A percentile compares a stretch with the other conserved stretches of the same genome.
phyloP scores from a whole-genome alignment of 139 green algal genomes.

The Picochlorum sp. region DNA sequence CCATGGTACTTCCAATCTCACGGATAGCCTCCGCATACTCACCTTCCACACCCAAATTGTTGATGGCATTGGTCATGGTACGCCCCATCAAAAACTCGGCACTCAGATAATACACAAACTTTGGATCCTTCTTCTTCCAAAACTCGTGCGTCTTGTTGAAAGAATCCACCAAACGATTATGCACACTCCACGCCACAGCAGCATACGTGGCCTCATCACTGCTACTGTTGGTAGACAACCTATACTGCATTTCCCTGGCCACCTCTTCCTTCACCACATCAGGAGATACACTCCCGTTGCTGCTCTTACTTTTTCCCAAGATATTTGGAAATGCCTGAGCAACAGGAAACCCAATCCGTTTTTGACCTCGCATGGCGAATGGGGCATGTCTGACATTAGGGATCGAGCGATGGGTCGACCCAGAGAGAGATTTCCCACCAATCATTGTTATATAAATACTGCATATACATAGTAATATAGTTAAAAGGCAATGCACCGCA shows the following conservation, averaged over 20 bases:
- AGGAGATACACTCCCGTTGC: not conserved
- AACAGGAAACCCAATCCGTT: too few species aligned
- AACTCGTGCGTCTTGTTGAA: conserved; percentile 75
- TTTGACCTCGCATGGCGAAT: too few species aligned
- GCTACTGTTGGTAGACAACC: not conserved
- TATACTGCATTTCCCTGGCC: conserved; percentile 3
- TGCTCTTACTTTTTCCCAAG: not conserved
- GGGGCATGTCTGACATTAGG: too few species aligned
- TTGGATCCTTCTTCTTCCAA: conserved; percentile 72
- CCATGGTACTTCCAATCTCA: conserved; percentile 27
- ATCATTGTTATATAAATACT: not conserved
- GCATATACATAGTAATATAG: not conserved
- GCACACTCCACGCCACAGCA: conserved; percentile 53
- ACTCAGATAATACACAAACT: conserved; percentile 96
- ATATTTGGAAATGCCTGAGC: too few species aligned
- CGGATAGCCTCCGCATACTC: conserved; percentile 58
- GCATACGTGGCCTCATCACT: not conserved
- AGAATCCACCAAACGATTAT: conserved; percentile 72
- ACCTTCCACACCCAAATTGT: conserved; percentile 87
- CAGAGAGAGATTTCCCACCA: too few species aligned
- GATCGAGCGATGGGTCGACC: too few species aligned
- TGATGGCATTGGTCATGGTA: conserved; percentile 85
- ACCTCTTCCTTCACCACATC: conserved; percentile 10
- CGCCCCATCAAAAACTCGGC: conserved; percentile 95
- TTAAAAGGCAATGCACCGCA: not conserved